These are phyloP conservation scores for Zanthoxylum bungeanum DNA, from an alignment of 345 rosid species.

Conservation along the genomic window DNA sequence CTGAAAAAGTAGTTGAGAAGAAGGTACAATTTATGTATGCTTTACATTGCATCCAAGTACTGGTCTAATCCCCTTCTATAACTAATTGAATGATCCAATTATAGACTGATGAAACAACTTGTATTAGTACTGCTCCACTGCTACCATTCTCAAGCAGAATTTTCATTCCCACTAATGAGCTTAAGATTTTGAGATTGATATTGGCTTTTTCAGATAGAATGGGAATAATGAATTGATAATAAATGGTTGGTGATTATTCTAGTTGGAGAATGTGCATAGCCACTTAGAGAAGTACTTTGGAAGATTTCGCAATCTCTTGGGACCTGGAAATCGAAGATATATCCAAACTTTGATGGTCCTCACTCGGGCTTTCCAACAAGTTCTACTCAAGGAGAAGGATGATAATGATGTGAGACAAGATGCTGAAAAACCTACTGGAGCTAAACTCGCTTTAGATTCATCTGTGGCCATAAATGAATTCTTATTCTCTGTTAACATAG, in stretches of 20 bases:
- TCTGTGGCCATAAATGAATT: conserved; percentile 86
- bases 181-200: conserved; percentile 10
- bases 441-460: conserved; percentile 32
- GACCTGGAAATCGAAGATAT: conserved; percentile 90
- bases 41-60: neutral
- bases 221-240: neutral
- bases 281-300: conserved; percentile 64
- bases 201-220: neutral
- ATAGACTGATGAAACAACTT: neutral
- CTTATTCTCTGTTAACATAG: conserved; percentile 72
- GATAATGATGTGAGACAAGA: conserved; percentile 28
- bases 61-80: neutral
- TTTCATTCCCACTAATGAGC: neutral
- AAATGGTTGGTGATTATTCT: conserved; percentile 18
- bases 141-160: neutral
- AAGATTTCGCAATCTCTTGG: conserved; percentile 65
- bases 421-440: conserved; percentile 30
- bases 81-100: neutral
- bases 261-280: conserved; percentile 73
- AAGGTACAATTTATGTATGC: neutral
- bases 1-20: conserved; percentile 1
- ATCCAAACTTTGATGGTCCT: conserved; percentile 82
- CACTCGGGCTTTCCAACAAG: conserved; percentile 57
- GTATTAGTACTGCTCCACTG: neutral
- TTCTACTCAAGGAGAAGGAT: conserved; percentile 38